Percentiles rank a stretch among this genome's conserved stretches.
Conservation (phyloP, 306 rosid genomes). For the Hylodesmum podocarpum region DNA sequence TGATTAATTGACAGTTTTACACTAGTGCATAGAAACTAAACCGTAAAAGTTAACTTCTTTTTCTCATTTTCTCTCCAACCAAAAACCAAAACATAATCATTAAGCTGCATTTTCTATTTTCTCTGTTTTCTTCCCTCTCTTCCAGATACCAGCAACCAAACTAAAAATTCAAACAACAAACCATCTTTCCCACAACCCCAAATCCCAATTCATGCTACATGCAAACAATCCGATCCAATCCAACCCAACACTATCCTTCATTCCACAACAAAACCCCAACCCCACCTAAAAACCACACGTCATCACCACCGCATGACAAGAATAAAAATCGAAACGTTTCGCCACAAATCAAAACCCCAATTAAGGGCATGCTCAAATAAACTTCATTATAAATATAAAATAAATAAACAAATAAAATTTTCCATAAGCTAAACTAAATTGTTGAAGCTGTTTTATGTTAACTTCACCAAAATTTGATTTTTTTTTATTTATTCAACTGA, state of each 20-base stretch:
- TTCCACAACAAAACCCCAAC: background rate
- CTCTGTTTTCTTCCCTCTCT: background rate
- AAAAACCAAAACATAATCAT: background rate
- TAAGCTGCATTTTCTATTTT: background rate
- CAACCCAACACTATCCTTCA: slow-evolving; percentile 4
- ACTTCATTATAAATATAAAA: too few species aligned
- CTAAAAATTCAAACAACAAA: background rate
- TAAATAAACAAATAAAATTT: too few species aligned
- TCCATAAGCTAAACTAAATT: too few species aligned
- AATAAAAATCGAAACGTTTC: slow-evolving; percentile 12
- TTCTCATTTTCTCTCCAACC: background rate
- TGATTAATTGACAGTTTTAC: too few species aligned
- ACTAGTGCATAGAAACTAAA: too few species aligned
- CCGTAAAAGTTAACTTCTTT: background rate
- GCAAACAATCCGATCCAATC: background rate
- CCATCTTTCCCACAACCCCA: background rate
- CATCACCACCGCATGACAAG: background rate
- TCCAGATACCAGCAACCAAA: background rate
- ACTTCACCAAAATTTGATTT: too few species aligned
- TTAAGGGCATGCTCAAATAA: too few species aligned
- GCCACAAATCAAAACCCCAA: background rate
- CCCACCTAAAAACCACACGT: background rate
- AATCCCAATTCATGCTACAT: slow-evolving; percentile 12
- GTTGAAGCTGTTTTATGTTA: too few species aligned
- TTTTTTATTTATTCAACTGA: too few species aligned